Percentiles rank a stretch among this genome's conserved stretches.
Evolutionary conservation across 2,329 filamentous ascomycete species (phyloP).

Genomic region (Phaeosphaeria sp.): DNA sequence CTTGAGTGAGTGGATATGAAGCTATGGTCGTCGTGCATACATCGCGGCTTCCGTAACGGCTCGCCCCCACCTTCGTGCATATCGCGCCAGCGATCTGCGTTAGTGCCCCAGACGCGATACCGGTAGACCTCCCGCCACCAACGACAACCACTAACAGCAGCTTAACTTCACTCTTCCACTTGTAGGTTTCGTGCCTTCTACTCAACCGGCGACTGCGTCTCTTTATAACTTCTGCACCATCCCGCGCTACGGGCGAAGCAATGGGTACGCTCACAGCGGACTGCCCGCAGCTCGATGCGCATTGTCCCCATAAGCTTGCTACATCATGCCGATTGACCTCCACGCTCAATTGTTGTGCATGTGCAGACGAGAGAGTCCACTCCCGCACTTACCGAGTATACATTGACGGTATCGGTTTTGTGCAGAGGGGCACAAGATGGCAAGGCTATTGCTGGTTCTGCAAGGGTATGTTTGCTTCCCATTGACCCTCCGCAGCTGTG

Average conservation of each 20-base stretch:
- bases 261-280: conserved; percentile 52
- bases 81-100: neutral
- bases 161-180: neutral
- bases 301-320: conserved; percentile 52
- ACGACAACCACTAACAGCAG: neutral
- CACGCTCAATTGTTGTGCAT: conserved; percentile 50
- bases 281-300: conserved; percentile 42
- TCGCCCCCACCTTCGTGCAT: neutral
- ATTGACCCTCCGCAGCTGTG: neutral
- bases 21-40: neutral
- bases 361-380: conserved; percentile 50
- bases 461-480: conserved; percentile 40
- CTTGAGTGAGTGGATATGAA: neutral
- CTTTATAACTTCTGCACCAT: neutral
- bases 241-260: neutral
- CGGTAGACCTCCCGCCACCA: neutral
- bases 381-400: conserved; percentile 54
- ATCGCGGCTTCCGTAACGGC: neutral
- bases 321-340: conserved; percentile 52
- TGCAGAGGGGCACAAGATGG: conserved; percentile 56
- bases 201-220: neutral
- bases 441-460: conserved; percentile 61
- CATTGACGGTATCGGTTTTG: conserved; percentile 59
- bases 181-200: neutral
- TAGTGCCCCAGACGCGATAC: neutral